Evolutionary conservation across 2,329 filamentous ascomycete species (phyloP), one percentile per base, ranked within the genome.

Genomic region (Calonectria hongkongensis): DNA sequence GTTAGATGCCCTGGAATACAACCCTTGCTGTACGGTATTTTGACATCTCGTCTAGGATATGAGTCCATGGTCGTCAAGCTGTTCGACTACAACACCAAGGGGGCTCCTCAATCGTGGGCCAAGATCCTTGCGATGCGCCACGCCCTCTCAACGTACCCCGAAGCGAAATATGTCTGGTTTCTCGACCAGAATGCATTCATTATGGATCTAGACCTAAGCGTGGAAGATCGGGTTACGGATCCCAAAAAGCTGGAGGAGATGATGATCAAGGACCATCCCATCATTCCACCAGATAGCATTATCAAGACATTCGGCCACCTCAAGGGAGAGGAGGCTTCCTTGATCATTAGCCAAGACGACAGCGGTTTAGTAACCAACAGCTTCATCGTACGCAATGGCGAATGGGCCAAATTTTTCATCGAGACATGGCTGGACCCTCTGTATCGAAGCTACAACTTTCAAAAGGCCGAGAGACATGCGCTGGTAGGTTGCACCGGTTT

Each of bases 341-440:
- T 98, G 16, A 89, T 98, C 47, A 83, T 98, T 45, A 94, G 94
- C 8, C 95, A 98, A 84, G 97, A 99, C 81, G 90, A 90, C 60
- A 93, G 94, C 43, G 96, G 96, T 7, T 82, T 99, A 66, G 91
- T 92, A 30, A 89, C 92, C 18, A 92, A 91, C 13, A 98, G 95
- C 84, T 93, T 98, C 74, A 87, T 98, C 16, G 82, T 99, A 15
- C 89, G 92, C 74, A 94, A 94, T 73, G 95, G 96, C 27, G 95
- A 97, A 68, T 99, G 96, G 95, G 94, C 94, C 54, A 94, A 94
- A 81, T 99, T 94, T 87, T 95, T 99, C 81, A 85, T 98, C 21
- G 97, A 99, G 82, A 94, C 94, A 1, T 99, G 97, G 97, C 98
- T 97, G 81, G 95, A 98, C 82, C 97, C 97, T 60, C 87, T 98